These are phyloP conservation scores for Lomentospora prolificans DNA, from an alignment of 2,329 filamentous ascomycete species.

Conservation along the genomic window DNA sequence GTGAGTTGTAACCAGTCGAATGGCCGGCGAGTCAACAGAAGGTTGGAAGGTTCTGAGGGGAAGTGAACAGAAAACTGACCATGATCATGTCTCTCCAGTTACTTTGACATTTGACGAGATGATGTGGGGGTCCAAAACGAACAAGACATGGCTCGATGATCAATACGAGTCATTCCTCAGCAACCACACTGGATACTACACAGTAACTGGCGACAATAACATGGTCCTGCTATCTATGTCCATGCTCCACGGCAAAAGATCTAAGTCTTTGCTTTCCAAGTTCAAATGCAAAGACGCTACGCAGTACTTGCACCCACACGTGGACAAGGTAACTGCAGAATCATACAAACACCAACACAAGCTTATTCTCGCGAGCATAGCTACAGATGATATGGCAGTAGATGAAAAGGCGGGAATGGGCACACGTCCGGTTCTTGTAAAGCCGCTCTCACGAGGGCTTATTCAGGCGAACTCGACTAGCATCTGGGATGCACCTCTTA, in stretches of 20 bases:
- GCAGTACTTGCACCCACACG: constrained; percentile 19
- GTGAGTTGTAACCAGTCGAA: too few species aligned
- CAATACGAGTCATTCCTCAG: constrained; percentile 14
- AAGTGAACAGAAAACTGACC: not conserved
- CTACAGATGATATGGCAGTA: constrained; percentile 23
- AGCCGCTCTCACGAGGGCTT: constrained; percentile 25
- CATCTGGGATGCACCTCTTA: constrained; percentile 22
- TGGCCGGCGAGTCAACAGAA: too few species aligned
- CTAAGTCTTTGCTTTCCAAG: constrained; percentile 12
- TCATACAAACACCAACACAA: constrained; percentile 27
- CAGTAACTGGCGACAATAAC: constrained; percentile 5
- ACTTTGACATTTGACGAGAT: not conserved
- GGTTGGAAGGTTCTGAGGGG: too few species aligned
- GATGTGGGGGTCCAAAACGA: not conserved
- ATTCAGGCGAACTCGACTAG: constrained; percentile 24
- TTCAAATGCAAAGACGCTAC: constrained; percentile 22
- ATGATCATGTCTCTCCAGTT: not conserved
- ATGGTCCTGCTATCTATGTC: constrained; percentile 10
- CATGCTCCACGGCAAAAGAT: constrained; percentile 18
- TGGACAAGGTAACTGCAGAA: constrained; percentile 21
- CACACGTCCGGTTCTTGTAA: constrained; percentile 16
- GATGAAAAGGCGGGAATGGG: constrained; percentile 16
- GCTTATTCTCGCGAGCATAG: constrained; percentile 22
- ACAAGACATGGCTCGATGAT: not conserved
- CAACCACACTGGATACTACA: constrained; percentile 9